Evolutionary conservation across 345 rosid genomes (phyloP), one percentile per base, ranked within the genome.

Genomic region (Salix suchowensis): DNA sequence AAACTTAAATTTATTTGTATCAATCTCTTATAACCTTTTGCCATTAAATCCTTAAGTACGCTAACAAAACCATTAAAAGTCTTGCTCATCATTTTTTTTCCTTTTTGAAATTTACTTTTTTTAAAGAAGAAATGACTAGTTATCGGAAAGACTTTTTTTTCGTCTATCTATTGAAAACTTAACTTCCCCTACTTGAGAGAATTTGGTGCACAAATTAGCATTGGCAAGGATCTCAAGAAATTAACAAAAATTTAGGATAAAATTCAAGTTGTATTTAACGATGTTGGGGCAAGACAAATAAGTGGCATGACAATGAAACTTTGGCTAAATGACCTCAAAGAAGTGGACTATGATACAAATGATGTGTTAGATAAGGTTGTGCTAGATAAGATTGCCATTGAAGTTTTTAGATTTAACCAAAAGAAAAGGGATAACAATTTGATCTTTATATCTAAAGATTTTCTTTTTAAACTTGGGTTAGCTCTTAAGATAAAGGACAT

Each of bases 281-380:
- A 84, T 75, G 82, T 78, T 2, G 80, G 75, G 39, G 69, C 69
- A 48, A 84, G 39, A 72, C 74, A 73, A 37, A 28, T 70, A 65
- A 54, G 19, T 26, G 72, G 55, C 24, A 5, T 2, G 13, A 3
- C 69, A 14, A 76, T 81, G 37, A 68, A 69, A 34, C 1, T 37
- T 16, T 84, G 84, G 84, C 80, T 84, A 1, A 9, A 66, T 19
- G 72, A 61, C 3, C 82, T 84, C 36, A 75, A 52, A 54, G 73
- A 80, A 23, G 70, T 80, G 2, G 76, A 74, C 4, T 80, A 19
- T 28, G 72, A 72, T 61, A 78, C 77, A 0, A 79, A 78, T 14
- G 85, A 84, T 42, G 12, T 81, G 21, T 48, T 84, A 4, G 77
- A 81, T 48, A 80, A 76, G 42, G 65, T 76, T 44, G 73, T 81